These are phyloP conservation scores for Backusella sp. DNA, from an alignment of 192 early-diverging fungal species.

Conservation along the genomic window DNA sequence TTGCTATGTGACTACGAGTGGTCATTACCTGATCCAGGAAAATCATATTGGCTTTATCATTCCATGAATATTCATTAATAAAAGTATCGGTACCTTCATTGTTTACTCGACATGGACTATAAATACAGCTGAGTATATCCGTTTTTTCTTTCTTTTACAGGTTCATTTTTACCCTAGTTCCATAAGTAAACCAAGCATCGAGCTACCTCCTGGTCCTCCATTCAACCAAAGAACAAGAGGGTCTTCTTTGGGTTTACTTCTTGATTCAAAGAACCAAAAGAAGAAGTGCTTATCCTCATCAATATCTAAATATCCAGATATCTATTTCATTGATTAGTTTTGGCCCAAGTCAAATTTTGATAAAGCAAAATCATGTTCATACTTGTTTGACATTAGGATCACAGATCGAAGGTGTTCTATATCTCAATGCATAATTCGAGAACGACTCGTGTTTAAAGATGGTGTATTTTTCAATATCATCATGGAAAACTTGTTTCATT, in stretches of 20 bases:
- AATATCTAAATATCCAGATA: constrained; percentile 75
- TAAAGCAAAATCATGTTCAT: background rate
- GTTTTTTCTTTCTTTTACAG: too few relatives aligned
- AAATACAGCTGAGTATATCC: background rate
- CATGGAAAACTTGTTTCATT: background rate
- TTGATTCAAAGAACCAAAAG: constrained; percentile 98
- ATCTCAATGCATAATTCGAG: constrained; percentile 70
- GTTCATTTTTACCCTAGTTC: constrained; percentile 1
- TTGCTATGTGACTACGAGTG: background rate
- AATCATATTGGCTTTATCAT: constrained; percentile 81
- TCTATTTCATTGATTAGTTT: constrained; percentile 32
- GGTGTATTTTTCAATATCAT: constrained; percentile 31
- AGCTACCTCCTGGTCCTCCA: constrained; percentile 80
- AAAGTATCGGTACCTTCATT: constrained; percentile 64
- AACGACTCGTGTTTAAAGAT: constrained; percentile 58
- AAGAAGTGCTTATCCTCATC: constrained; percentile 78
- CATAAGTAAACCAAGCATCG: constrained; percentile 13
- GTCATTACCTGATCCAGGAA: constrained; percentile 71
- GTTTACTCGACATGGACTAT: constrained; percentile 78
- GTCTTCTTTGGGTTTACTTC: constrained; percentile 68
- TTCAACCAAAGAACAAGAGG: constrained; percentile 81
- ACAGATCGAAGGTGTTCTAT: constrained; percentile 66
- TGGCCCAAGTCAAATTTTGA: too few relatives aligned
- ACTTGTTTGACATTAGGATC: constrained; percentile 12
- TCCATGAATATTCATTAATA: constrained; percentile 82